Conservation (phyloP, 345 rosid species). For the Mercurialis annua region DNA sequence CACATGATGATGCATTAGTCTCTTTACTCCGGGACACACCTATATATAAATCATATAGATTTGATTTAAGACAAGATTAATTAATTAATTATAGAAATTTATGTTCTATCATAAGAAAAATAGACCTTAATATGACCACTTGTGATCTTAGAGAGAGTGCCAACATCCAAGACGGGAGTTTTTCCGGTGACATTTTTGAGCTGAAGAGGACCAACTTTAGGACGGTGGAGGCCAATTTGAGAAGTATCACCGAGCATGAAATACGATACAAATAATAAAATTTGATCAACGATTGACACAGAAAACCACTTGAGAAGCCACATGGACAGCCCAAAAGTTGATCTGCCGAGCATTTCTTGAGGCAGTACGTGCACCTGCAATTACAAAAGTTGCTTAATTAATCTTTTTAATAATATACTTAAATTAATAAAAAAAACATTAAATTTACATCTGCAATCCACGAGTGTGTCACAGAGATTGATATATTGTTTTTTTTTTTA, state of each 20-base stretch:
- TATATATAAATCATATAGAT: constrained; percentile 11
- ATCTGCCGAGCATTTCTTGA: constrained; percentile 72
- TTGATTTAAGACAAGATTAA: background rate
- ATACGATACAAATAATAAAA: constrained; percentile 50
- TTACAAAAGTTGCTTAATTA: constrained; percentile 4
- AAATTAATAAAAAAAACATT: background rate
- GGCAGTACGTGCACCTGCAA: constrained; percentile 88
- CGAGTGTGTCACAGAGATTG: background rate
- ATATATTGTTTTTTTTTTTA: too few relatives aligned
- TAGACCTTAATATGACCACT: constrained; percentile 71
- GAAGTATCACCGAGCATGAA: constrained; percentile 63
- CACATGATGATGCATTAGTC: constrained; percentile 38
- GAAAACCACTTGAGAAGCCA: constrained; percentile 83
- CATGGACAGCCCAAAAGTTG: constrained; percentile 77
- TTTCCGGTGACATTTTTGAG: constrained; percentile 63
- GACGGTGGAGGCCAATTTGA: constrained; percentile 57
- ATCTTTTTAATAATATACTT: background rate
- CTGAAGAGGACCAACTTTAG: constrained; percentile 73
- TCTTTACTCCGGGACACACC: constrained; percentile 62
- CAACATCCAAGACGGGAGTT: constrained; percentile 86
- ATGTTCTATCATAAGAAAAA: background rate
- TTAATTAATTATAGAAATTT: background rate
- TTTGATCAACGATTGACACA: constrained; percentile 50
- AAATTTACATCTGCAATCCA: constrained; percentile 2
- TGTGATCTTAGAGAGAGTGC: constrained; percentile 62